A percentile compares a stretch with the other conserved stretches of the same genome.
Conservation (phyloP, 805 yeast genomes). For the Saccharomycopsis sp. region DNA sequence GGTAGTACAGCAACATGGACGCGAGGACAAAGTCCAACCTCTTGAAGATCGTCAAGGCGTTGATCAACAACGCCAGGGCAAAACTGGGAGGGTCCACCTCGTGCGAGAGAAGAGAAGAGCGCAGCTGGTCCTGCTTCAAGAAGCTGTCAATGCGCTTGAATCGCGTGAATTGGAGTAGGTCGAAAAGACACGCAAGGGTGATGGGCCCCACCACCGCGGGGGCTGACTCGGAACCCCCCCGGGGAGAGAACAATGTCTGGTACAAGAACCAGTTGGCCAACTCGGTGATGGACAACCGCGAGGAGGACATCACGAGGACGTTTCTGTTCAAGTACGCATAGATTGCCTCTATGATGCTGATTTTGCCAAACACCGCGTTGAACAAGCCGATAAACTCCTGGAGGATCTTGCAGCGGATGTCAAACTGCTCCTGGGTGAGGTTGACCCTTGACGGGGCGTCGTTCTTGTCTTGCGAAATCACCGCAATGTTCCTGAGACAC, state of each 20-base stretch:
- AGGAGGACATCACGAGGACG: conserved; percentile 5
- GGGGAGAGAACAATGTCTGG: conserved; percentile 4
- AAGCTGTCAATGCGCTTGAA: neutral
- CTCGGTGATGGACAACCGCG: conserved; percentile 12
- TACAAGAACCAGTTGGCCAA: conserved; percentile 8
- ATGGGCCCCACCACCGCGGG: neutral
- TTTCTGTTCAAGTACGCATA: conserved; percentile 10
- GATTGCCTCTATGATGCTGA: conserved; percentile 4
- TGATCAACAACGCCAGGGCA: too few species aligned
- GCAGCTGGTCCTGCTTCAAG: neutral
- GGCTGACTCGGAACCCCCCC: neutral
- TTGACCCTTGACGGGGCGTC: too few species aligned
- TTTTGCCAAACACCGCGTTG: conserved; percentile 8
- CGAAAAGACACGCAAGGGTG: neutral
- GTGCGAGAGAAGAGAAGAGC: too few species aligned
- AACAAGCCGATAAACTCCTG: conserved; percentile 5
- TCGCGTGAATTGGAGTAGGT: neutral
- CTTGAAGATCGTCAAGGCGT: conserved; percentile 1
- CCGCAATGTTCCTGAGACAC: too few species aligned
- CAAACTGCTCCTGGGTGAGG: neutral
- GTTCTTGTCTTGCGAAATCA: too few species aligned
- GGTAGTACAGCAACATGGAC: too few species aligned
- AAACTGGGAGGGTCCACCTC: too few species aligned
- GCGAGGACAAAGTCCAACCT: too few species aligned
- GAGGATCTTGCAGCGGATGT: neutral